phyloP scores from a whole-genome alignment of 1,284 basidiomycete genomes.

The Sanghuangporus baumii region DNA sequence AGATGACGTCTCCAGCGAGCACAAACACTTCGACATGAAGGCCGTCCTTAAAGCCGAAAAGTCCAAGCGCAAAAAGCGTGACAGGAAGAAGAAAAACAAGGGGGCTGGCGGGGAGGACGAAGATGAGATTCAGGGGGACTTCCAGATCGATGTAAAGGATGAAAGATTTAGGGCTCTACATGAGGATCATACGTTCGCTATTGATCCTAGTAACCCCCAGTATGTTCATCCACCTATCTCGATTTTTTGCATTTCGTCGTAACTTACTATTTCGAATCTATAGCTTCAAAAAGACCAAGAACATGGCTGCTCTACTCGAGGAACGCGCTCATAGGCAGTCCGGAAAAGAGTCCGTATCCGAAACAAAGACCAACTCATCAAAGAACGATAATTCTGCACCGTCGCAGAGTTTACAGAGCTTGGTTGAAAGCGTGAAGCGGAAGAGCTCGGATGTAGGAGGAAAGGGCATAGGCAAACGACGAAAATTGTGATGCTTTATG shows the following conservation, averaged over 20 bases:
- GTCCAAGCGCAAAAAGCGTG: conserved; percentile 46
- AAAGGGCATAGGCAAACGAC: conserved; percentile 46
- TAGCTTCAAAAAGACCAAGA: conserved; percentile 87
- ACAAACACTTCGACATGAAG: conserved; percentile 88
- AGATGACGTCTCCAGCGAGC: conserved; percentile 47
- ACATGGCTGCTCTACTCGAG: conserved; percentile 77
- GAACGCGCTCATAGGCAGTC: conserved; percentile 62
- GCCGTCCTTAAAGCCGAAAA: conserved; percentile 87
- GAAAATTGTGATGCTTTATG: conserved; percentile 25
- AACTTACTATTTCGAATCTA: conserved; percentile 4
- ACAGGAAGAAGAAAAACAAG: conserved; percentile 40
- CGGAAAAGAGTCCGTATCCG: conserved; percentile 26
- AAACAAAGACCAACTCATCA: conserved; percentile 11
- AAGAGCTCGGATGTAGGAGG: conserved; percentile 43
- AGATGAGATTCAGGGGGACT: conserved; percentile 68
- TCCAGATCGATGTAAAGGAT: conserved; percentile 83
- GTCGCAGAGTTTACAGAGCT: conserved; percentile 43
- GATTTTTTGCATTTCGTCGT: conserved; percentile 9
- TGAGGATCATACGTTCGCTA: conserved; percentile 89
- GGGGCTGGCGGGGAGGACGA: conserved; percentile 39
- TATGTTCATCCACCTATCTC: conserved; percentile 37
- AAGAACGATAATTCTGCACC: conserved; percentile 15
- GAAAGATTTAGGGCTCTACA: conserved; percentile 84
- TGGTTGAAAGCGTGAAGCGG: conserved; percentile 85
- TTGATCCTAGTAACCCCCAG: conserved; percentile 96